phyloP scores from a whole-genome alignment of 345 rosid genomes.

The Excoecaria cochinchinensis region DNA sequence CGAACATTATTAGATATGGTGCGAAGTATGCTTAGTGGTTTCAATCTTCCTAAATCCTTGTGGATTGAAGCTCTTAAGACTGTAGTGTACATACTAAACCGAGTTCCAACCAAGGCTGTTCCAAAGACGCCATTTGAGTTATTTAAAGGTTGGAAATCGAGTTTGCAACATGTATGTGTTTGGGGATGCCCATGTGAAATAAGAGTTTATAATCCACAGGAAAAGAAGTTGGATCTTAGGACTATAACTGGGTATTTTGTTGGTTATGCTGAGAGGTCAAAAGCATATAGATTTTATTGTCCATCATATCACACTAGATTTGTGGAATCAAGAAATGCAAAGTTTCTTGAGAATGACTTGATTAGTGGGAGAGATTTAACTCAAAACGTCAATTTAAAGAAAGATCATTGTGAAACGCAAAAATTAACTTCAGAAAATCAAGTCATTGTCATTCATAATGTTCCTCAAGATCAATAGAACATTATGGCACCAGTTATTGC shows the following conservation, averaged over 20 bases:
- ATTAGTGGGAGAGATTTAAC: background rate
- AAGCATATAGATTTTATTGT: conserved; percentile 1
- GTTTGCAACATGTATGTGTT: background rate
- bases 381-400: background rate
- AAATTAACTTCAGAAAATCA: background rate
- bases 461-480: background rate
- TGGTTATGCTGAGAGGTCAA: conserved; percentile 7
- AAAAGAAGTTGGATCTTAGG: background rate
- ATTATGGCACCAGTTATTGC: background rate
- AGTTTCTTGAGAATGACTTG: too few relatives aligned
- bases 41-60: background rate
- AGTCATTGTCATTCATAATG: background rate
- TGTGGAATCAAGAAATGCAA: background rate
- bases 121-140: conserved; percentile 11
- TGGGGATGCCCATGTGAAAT: background rate
- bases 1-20: background rate
- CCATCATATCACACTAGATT: background rate
- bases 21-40: background rate
- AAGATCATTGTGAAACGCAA: background rate
- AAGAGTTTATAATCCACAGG: conserved; percentile 4
- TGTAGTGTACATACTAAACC: background rate
- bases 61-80: conserved; percentile 6
- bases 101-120: conserved; percentile 5
- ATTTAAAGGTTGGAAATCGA: conserved; percentile 14
- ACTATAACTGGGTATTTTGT: conserved; percentile 1